These are phyloP conservation scores for Bombardia bombarda DNA, from an alignment of 495 filamentous ascomycete genomes.

Conservation along the genomic window DNA sequence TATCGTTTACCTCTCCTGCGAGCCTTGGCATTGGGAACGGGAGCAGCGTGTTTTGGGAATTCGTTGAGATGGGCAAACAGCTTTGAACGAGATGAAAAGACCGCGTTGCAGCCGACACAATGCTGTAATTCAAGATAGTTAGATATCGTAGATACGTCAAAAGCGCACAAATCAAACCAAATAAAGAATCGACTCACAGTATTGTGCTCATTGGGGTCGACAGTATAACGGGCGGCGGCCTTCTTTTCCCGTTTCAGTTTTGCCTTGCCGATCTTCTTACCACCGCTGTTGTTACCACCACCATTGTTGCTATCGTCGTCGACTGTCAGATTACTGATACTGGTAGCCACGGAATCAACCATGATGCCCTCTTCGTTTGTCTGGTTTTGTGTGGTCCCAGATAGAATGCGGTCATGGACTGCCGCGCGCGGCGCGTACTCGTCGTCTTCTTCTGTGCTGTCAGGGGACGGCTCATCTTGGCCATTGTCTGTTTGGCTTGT, in stretches of 20 bases:
- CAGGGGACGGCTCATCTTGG: neutral
- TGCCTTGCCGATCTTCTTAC: conserved; percentile 69
- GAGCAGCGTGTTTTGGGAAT: conserved; percentile 21
- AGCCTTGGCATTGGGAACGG: conserved; percentile 10
- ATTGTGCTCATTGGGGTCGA: conserved; percentile 27
- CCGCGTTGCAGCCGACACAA: conserved; percentile 56
- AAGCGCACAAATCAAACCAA: neutral
- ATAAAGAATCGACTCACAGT: conserved; percentile 21
- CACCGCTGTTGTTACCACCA: conserved; percentile 11
- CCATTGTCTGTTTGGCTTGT: neutral
- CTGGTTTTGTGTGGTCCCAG: no score
- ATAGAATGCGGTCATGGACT: conserved; percentile 29
- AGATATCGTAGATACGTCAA: neutral
- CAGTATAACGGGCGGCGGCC: conserved; percentile 54
- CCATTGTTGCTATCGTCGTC: conserved; percentile 10
- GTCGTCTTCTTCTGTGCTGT: conserved; percentile 27
- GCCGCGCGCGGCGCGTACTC: conserved; percentile 36
- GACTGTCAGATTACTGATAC: conserved; percentile 10
- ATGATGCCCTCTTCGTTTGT: no score
- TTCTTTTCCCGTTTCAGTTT: conserved; percentile 82
- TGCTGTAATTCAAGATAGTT: neutral
- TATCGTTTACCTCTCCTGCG: conserved; percentile 8
- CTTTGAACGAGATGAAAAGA: conserved; percentile 62
- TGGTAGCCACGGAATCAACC: conserved; percentile 6
- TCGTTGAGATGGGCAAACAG: conserved; percentile 72